These are phyloP conservation scores for Xylaria bambusicola DNA, from an alignment of 495 filamentous ascomycete genomes.

Conservation along the genomic window DNA sequence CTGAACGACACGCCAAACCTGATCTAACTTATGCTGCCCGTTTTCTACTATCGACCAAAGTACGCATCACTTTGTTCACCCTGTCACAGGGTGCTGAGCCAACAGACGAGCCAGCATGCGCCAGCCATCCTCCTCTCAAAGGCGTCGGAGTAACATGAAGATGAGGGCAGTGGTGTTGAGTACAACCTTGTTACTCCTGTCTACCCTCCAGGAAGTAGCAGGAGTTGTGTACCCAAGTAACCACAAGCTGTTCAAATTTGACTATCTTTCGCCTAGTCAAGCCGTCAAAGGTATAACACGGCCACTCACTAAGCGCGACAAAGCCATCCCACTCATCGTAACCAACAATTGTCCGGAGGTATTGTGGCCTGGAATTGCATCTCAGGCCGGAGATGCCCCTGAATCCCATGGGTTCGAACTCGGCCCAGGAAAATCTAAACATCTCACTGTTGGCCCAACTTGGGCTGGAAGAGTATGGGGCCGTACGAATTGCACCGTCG, in stretches of 20 bases:
- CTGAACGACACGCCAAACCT: background rate
- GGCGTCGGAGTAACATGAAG: background rate
- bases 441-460: slow-evolving; percentile 61
- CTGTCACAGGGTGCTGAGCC: background rate
- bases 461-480: slow-evolving; percentile 85
- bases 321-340: slow-evolving; percentile 53
- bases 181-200: slow-evolving; percentile 11
- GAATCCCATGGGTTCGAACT: slow-evolving; percentile 65
- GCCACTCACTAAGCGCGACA: slow-evolving; percentile 33
- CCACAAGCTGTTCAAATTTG: slow-evolving; percentile 29
- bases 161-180: background rate
- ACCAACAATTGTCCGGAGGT: slow-evolving; percentile 67
- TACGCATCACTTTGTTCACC: background rate
- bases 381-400: slow-evolving; percentile 65
- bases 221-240: slow-evolving; percentile 32
- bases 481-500: slow-evolving; percentile 78
- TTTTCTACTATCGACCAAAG: background rate
- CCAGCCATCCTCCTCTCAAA: background rate
- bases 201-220: slow-evolving; percentile 6
- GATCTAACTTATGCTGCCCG: background rate
- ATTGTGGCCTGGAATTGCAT: slow-evolving; percentile 72
- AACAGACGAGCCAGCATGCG: slow-evolving; percentile 17
- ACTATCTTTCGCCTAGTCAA: slow-evolving; percentile 31
- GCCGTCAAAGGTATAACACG: slow-evolving; percentile 24
- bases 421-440: slow-evolving; percentile 46